Percentiles rank a stretch among this genome's conserved stretches.
phyloP scores from a whole-genome alignment of 2,329 filamentous ascomycete genomes.

The Aspergillus quadrilineatus region DNA sequence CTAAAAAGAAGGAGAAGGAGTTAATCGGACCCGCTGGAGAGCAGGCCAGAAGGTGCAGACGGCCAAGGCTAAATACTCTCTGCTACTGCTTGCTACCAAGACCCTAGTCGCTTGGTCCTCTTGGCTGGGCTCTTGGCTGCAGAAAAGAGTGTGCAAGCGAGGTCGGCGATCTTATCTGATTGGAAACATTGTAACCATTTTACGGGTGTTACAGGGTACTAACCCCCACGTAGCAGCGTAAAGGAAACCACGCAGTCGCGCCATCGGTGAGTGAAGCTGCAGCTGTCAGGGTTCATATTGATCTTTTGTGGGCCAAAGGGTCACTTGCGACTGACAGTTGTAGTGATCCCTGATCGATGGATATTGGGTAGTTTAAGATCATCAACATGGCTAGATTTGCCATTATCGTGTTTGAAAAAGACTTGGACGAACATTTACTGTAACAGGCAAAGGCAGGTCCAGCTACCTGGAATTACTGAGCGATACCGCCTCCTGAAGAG shows the following conservation, averaged over 20 bases:
- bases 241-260: background rate
- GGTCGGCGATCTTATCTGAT: conserved; percentile 5
- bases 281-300: too few species aligned
- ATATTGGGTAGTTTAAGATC: too few species aligned
- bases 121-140: background rate
- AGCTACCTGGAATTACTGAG: too few species aligned
- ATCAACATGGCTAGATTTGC: too few species aligned
- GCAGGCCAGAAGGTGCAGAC: background rate
- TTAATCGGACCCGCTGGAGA: background rate
- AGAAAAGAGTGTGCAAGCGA: background rate
- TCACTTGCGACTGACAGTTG: too few species aligned
- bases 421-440: too few species aligned
- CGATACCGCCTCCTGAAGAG: too few species aligned
- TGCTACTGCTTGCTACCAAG: background rate
- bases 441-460: too few species aligned
- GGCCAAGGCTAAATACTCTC: background rate
- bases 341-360: too few species aligned
- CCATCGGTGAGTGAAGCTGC: background rate
- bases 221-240: background rate
- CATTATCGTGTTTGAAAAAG: too few species aligned
- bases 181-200: background rate
- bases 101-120: background rate
- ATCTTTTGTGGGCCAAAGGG: too few species aligned
- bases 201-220: background rate
- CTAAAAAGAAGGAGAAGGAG: background rate